Evolutionary conservation across 345 rosid species (phyloP).

Genomic region (Acer campestre): DNA sequence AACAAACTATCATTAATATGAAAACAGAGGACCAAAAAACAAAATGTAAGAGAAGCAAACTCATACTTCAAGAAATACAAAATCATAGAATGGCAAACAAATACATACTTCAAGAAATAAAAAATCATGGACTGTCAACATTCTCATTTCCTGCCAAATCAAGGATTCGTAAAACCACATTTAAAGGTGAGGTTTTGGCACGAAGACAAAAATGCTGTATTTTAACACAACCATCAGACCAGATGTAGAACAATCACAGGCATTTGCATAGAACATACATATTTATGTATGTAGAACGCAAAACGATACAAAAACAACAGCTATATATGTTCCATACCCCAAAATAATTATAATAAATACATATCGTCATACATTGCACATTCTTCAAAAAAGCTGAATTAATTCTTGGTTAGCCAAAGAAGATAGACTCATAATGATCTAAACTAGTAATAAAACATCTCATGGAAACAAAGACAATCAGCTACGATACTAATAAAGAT

Average conservation of each 20-base stretch:
- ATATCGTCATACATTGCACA: too few species aligned
- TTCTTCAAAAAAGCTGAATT: too few species aligned
- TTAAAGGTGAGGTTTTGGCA: neutral
- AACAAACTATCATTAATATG: constrained; percentile 1
- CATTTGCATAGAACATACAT: neutral
- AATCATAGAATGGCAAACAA: neutral
- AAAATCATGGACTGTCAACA: neutral
- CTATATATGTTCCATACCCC: too few species aligned
- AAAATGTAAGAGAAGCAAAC: constrained; percentile 5
- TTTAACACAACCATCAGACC: neutral
- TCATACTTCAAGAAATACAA: neutral
- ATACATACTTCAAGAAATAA: neutral
- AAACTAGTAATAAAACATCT: too few species aligned
- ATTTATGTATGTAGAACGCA: too few species aligned
- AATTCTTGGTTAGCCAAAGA: too few species aligned
- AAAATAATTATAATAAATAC: too few species aligned
- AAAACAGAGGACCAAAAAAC: constrained; percentile 1
- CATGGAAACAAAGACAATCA: too few species aligned
- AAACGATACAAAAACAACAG: too few species aligned
- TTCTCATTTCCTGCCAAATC: neutral
- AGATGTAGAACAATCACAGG: neutral
- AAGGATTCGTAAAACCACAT: neutral
- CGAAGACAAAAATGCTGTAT: neutral
- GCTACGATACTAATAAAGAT: too few species aligned
- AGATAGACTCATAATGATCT: too few species aligned